Base-by-base conservation (phyloP, 345 rosid species). In the Hypericum androsaemum region DNA sequence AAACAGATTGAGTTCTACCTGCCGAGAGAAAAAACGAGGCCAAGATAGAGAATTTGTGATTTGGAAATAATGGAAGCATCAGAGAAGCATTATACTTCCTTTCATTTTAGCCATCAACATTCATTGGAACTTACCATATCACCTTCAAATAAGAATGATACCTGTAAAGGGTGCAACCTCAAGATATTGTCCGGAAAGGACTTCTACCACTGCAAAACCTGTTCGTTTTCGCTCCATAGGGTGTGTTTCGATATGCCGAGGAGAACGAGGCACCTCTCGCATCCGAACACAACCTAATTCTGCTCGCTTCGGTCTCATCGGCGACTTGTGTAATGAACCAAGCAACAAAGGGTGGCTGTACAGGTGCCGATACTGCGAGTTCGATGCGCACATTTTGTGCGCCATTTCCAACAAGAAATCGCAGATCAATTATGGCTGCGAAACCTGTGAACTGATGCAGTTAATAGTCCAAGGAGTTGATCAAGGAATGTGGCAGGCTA, bases 41-140 rank as follows among this genome's bases (percentile, higher is more conserved):
- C 28, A 46, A 12, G 48, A 12, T 6, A 10, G 50, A 6, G 47
- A n/a, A 16, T 16, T 16, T 16, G 15, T 22, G 32, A 22, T 22
- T 22, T 22, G 32, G 32, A 22, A 22, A 44, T 12, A 7, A 6
- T 16, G 39, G 50, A 47, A 10, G 43, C 16, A 54, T 5, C 43
- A 15, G 61, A 56, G 32, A 47, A 58, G 49, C 43, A 14, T 7
- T 22, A 22, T 7, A 17, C 13, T 5, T 46, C 51, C 41, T 51
- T 42, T 35, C 86, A 80, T 73, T 71, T 74, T 15, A 80, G 78
- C 59, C 80, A 77, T 47, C 72, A 66, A 10, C 86, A 77, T 59
- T 67, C 76, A 0, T 9, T 73, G 40, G 53, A 45, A 10, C 60
- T 8, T 1, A 38, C 56, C 10, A 12, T 51, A 2, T 45, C 47